Conservation (phyloP, 2,329 filamentous ascomycete species). For the Talaromyces sp. region DNA sequence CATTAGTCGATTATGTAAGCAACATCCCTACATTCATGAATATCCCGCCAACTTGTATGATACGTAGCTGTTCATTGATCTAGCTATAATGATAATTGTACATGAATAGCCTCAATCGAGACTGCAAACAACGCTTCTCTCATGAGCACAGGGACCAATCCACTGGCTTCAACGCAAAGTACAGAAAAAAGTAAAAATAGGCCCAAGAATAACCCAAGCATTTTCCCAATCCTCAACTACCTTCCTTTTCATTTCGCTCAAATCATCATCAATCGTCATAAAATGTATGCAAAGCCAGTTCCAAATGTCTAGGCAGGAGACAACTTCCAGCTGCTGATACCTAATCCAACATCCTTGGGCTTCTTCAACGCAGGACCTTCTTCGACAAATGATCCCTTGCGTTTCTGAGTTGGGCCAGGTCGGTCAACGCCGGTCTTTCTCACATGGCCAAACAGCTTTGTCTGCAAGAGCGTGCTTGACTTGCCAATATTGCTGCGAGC, state of each 20-base stretch:
- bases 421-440: slow-evolving; percentile 53
- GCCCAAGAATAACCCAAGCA: neutral
- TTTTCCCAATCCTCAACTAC: neutral
- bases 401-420: slow-evolving; percentile 36
- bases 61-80: neutral
- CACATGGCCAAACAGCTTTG: slow-evolving; percentile 62
- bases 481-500: slow-evolving; percentile 37
- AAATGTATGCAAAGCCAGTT: slow-evolving; percentile 9
- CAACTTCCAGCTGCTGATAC: slow-evolving; percentile 50
- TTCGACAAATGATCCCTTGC: slow-evolving; percentile 41
- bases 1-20: neutral
- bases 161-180: neutral
- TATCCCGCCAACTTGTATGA: too few species aligned
- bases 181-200: neutral
- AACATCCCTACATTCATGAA: neutral
- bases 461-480: slow-evolving; percentile 55
- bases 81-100: slow-evolving; percentile 5
- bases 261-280: slow-evolving; percentile 14
- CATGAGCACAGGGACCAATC: neutral
- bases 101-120: neutral
- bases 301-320: slow-evolving; percentile 28
- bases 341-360: slow-evolving; percentile 55
- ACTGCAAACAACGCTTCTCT: neutral
- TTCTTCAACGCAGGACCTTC: slow-evolving; percentile 49
- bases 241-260: neutral